Evolutionary conservation across 192 early-diverging fungal genomes (phyloP).

Genomic region (Pilaira anomala): DNA sequence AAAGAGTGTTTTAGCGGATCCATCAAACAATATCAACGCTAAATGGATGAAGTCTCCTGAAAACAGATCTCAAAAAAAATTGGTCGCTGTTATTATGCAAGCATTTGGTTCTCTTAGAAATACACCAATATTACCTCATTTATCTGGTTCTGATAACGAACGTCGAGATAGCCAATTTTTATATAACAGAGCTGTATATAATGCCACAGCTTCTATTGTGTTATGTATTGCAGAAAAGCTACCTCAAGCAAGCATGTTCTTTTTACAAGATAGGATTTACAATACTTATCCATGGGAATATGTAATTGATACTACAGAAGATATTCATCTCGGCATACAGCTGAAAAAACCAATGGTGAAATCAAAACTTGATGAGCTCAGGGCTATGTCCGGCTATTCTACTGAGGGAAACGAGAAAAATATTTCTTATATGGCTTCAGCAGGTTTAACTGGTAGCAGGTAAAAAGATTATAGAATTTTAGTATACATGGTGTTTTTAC

Average conservation of each 20-base stretch:
- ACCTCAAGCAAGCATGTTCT: too few relatives aligned
- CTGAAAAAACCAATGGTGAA: slow-evolving; percentile 20
- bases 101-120: too few relatives aligned
- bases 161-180: slow-evolving; percentile 15
- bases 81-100: background rate
- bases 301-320: slow-evolving; percentile 47
- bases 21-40: background rate
- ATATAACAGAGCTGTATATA: slow-evolving; percentile 58
- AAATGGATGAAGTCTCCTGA: slow-evolving; percentile 20
- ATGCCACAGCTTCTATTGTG: slow-evolving; percentile 52
- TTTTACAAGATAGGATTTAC: too few relatives aligned
- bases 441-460: slow-evolving; percentile 24
- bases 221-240: slow-evolving; percentile 37
- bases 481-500: background rate
- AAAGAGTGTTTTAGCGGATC: background rate
- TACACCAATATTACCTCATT: too few relatives aligned
- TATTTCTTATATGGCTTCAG: slow-evolving; percentile 22
- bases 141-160: too few relatives aligned
- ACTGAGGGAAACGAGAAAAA: background rate
- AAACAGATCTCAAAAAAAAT: slow-evolving; percentile 20
- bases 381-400: slow-evolving; percentile 12
- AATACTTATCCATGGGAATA: slow-evolving; percentile 47
- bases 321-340: slow-evolving; percentile 5
- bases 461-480: slow-evolving; percentile 9
- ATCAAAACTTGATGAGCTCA: slow-evolving; percentile 17